Conservation (phyloP, 2,329 filamentous ascomycete species). For the Penicillium verrucosum region DNA sequence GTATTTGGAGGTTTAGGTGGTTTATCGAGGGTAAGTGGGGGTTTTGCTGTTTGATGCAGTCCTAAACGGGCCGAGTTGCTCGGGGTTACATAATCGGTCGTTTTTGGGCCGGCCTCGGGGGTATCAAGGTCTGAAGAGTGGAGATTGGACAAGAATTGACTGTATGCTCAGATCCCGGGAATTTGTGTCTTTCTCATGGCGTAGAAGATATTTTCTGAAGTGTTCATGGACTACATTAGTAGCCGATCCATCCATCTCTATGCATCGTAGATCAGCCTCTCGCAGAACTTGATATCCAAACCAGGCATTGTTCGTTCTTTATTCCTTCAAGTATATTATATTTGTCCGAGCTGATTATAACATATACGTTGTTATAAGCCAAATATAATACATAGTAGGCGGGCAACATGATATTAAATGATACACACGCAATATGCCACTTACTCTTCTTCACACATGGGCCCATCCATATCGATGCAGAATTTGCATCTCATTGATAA, state of each 20-base stretch:
- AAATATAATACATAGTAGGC: neutral
- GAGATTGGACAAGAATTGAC: neutral
- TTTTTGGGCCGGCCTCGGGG: neutral
- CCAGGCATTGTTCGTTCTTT: neutral
- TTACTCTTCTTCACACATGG: slow-evolving; percentile 10
- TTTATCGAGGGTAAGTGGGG: slow-evolving; percentile 7
- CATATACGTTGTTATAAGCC: no score
- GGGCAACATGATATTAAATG: neutral
- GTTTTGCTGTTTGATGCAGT: neutral
- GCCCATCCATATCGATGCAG: slow-evolving; percentile 20
- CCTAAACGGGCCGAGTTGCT: neutral
- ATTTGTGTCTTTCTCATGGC: neutral
- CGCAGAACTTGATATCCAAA: neutral
- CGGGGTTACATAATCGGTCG: slow-evolving; percentile 1
- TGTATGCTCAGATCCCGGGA: neutral
- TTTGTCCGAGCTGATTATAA: neutral
- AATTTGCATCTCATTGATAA: slow-evolving; percentile 27
- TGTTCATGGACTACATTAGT: no score
- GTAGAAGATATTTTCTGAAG: no score
- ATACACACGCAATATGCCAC: neutral
- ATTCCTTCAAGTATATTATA: neutral
- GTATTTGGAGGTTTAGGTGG: neutral
- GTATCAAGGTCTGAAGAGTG: neutral
- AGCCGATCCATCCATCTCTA: neutral
- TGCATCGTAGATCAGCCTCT: neutral